Percentiles rank a stretch among this genome's conserved stretches.
These are phyloP conservation scores for Pythium diclinum DNA, from an alignment of 352 stramenopile species.

Conservation along the genomic window DNA sequence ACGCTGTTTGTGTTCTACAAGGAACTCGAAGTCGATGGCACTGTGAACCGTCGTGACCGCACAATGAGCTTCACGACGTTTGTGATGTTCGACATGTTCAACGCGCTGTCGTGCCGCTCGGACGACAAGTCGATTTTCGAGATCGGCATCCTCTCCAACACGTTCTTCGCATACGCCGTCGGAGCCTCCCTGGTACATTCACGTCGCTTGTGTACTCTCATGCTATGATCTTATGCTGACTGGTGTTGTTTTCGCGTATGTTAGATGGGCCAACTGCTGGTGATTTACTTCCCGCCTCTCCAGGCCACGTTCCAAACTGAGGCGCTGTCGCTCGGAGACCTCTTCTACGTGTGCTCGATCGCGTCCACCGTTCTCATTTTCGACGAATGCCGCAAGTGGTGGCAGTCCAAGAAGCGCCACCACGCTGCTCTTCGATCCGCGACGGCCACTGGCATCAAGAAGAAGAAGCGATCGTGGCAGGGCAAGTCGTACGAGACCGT, in stretches of 20 bases:
- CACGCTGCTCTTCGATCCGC: conserved; percentile 37
- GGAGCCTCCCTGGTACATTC: conserved; percentile 77
- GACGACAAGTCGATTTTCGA: conserved; percentile 93
- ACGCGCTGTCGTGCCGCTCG: conserved; percentile 95
- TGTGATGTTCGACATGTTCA: conserved; percentile 98
- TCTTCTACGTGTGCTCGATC: conserved; percentile 91
- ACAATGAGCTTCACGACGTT: conserved; percentile 99
- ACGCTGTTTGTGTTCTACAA: conserved; percentile 87
- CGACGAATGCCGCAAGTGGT: conserved; percentile 93
- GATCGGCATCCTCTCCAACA: conserved; percentile 91
- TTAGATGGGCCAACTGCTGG: conserved; percentile 90
- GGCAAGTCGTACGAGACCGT: conserved; percentile 67
- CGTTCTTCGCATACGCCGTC: conserved; percentile 92
- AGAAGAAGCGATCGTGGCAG: conserved; percentile 72
- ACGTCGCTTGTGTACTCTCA: neutral
- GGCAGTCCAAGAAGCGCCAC: conserved; percentile 35
- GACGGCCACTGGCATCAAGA: conserved; percentile 39
- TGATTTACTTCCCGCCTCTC: conserved; percentile 96
- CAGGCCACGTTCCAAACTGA: conserved; percentile 97
- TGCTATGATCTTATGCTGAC: neutral
- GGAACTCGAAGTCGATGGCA: conserved; percentile 81
- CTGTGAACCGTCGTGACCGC: conserved; percentile 91
- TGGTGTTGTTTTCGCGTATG: conserved; percentile 7
- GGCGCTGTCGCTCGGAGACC: conserved; percentile 87
- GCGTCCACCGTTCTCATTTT: conserved; percentile 92